Base-by-base conservation (phyloP, 1,284 basidiomycete species). In the Anthracocystis walkeri region DNA sequence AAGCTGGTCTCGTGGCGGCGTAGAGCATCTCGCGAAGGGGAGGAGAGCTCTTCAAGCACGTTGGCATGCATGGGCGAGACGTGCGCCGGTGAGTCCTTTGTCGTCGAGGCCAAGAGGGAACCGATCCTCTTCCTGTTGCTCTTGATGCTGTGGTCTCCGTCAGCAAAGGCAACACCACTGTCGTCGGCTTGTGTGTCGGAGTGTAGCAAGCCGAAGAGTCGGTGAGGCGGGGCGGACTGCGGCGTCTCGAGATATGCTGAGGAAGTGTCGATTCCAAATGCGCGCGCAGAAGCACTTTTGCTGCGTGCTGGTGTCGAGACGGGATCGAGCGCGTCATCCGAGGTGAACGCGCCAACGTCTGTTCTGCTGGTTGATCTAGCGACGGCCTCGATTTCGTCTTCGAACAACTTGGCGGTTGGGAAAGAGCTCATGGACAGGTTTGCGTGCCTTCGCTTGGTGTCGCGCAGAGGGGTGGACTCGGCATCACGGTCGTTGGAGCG, bases 161-260 rank as follows among this genome's bases (percentile, higher is more conserved):
- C 75, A 35, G 48, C 59, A 45, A 77, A 77, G 12, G 75, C 75
- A 7, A 77, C 75, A 46, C 75, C 75, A 54, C 75, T 77, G 45
- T 77, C 75, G 27, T 77, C 75, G 11, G 75, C 75, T 38, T 63
- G 27, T n/a, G 49, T 50, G 49, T 57, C 62, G 38, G 72, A 42
- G 7, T 58, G 65, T 10, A 57, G n/a, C 3, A 31, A 46, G 58
- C 65, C 71, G 55, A 74, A 68, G 31, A 67, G 61, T 18, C 60
- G 61, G n/a, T 65, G 61, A 33, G 71, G 61, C 3, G 65, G 67
- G 8, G 61, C 71, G 11, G 42, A 53, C 4, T 61, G 62, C 7
- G 58, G 68, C 45, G 68, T 71, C 25, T 71, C 62, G 2, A 53
- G 27, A 21, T 57, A 65, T 2, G 45, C 29, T 23, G 58, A 25